These are phyloP conservation scores for Panicum hallii DNA, from an alignment of 202 grass and related monocot species.

Conservation along the genomic window DNA sequence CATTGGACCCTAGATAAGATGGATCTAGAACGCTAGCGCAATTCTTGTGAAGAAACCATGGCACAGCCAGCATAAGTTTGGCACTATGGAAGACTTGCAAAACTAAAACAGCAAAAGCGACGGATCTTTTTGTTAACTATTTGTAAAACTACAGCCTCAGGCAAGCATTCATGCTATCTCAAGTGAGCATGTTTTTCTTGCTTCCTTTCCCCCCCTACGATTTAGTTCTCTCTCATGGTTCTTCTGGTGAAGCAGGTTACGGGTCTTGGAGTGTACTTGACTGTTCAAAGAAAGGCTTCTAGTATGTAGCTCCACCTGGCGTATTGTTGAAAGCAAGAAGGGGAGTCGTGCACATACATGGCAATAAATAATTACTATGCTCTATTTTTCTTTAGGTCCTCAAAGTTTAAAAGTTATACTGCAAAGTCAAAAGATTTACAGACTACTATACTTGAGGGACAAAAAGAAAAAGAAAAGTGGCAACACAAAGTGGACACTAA, in stretches of 20 bases:
- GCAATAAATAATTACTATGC: neutral
- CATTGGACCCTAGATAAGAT: neutral
- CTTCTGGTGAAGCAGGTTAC: constrained; percentile 45
- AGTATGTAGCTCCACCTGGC: neutral
- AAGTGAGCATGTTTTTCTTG: neutral
- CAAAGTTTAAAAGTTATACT: neutral
- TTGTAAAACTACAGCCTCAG: constrained; percentile 27
- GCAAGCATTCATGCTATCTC: constrained; percentile 42
- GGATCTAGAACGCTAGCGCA: neutral
- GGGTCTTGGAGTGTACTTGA: neutral
- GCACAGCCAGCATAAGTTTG: neutral
- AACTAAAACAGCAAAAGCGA: constrained; percentile 9
- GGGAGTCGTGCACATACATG: neutral
- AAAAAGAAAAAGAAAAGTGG: neutral
- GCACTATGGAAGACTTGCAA: constrained; percentile 6
- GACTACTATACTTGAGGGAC: neutral
- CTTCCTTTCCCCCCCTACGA: neutral
- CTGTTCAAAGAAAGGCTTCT: constrained; percentile 2
- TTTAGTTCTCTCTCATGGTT: constrained; percentile 15
- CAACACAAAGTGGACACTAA: neutral
- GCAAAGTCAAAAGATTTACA: neutral
- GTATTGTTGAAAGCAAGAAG: constrained; percentile 15
- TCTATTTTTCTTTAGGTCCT: neutral
- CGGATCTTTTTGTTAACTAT: constrained; percentile 15
- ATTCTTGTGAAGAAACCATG: constrained; percentile 16